phyloP scores from a whole-genome alignment of 208 protist species.

The Leishmania tropica region DNA sequence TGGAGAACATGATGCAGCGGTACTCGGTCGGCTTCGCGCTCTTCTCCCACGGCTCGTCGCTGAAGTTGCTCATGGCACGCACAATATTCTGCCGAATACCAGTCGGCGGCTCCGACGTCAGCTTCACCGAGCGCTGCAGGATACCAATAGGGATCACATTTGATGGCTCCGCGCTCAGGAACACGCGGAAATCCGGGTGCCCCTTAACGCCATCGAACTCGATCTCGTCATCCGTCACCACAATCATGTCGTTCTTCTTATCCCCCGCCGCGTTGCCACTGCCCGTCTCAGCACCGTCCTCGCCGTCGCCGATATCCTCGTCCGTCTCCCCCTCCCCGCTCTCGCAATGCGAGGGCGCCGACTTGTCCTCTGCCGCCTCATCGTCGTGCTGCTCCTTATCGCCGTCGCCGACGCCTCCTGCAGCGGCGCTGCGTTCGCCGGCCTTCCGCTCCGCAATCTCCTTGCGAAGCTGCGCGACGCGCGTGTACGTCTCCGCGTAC shows the following conservation, averaged over 20 bases:
- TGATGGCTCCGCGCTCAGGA: constrained; percentile 97
- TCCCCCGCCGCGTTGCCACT: constrained; percentile 21
- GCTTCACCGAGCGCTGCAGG: constrained; percentile 98
- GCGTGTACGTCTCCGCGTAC: constrained; percentile 92
- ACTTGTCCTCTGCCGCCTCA: constrained; percentile 1
- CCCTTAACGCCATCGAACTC: constrained; percentile 91
- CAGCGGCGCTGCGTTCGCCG: constrained; percentile 40
- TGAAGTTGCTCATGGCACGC: constrained; percentile 96
- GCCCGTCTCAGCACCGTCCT: constrained; percentile 25
- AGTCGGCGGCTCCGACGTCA: constrained; percentile 98
- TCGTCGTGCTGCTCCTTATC: constrained; percentile 24
- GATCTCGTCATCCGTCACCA: constrained; percentile 89
- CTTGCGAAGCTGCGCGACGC: constrained; percentile 88
- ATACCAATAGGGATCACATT: constrained; percentile 97
- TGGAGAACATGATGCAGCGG: constrained; percentile 97
- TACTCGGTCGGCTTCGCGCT: constrained; percentile 97
- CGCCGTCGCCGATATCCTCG: constrained; percentile 27
- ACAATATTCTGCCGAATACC: constrained; percentile 98
- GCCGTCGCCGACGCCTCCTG: constrained; percentile 3
- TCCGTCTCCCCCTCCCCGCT: constrained; percentile 25
- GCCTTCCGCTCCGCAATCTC: constrained; percentile 85
- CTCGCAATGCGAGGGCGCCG: constrained; percentile 1
- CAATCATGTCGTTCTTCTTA: constrained; percentile 38
- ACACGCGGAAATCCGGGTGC: constrained; percentile 96
- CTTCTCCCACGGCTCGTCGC: constrained; percentile 95